phyloP scores from a whole-genome alignment of 371 early-diverging fungal genomes.

The Mortierella sp. region DNA sequence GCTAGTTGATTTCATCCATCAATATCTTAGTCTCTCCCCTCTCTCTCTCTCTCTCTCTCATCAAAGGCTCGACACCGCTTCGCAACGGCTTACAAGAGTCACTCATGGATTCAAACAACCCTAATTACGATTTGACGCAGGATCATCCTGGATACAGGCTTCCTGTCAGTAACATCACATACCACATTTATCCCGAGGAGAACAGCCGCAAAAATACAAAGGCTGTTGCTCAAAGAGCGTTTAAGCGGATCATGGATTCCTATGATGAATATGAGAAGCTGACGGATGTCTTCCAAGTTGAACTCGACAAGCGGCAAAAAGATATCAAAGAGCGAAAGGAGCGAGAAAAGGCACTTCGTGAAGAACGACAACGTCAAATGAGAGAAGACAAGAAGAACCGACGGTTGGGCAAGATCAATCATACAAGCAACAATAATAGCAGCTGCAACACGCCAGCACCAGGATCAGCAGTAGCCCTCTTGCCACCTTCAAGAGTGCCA shows the following conservation, averaged over 20 bases:
- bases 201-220: constrained; percentile 1
- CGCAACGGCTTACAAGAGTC: neutral
- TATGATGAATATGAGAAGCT: constrained; percentile 42
- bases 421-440: neutral
- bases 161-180: constrained; percentile 47
- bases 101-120: neutral
- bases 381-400: constrained; percentile 16
- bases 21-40: neutral
- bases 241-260: constrained; percentile 36
- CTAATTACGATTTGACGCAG: constrained; percentile 12
- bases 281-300: constrained; percentile 41
- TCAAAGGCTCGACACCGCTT: neutral
- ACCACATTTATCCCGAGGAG: constrained; percentile 30
- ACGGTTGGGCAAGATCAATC: constrained; percentile 9
- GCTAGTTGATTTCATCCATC: too few relatives aligned
- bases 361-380: constrained; percentile 19
- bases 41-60: too few relatives aligned
- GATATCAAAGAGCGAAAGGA: constrained; percentile 16
- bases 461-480: neutral
- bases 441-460: constrained; percentile 12
- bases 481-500: constrained; percentile 1
- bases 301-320: constrained; percentile 32
- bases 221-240: constrained; percentile 29
- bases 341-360: constrained; percentile 17
- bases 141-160: constrained; percentile 32